These are phyloP conservation scores for Russula griseocarnosa DNA, from an alignment of 768 basidiomycete genomes.

Conservation along the genomic window DNA sequence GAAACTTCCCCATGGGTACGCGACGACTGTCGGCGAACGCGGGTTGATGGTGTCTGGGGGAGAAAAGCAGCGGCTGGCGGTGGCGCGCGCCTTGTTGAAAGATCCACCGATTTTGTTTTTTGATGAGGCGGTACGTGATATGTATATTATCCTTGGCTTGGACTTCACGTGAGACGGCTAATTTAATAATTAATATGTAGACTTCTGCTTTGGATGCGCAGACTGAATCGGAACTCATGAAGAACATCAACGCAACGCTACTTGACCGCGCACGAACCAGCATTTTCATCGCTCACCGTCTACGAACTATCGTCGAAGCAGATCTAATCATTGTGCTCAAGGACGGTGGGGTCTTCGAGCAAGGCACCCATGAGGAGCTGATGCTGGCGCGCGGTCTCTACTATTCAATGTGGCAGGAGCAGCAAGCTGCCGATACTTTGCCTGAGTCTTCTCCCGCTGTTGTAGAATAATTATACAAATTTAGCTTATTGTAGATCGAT, in stretches of 20 bases:
- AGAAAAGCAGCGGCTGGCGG: constrained; percentile 95
- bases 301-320: constrained; percentile 88
- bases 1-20: constrained; percentile 79
- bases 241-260: constrained; percentile 80
- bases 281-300: constrained; percentile 93
- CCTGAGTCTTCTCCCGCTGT: constrained; percentile 17
- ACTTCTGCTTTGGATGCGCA: constrained; percentile 94
- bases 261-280: constrained; percentile 80
- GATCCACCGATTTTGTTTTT: constrained; percentile 96
- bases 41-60: constrained; percentile 98
- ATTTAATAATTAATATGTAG: constrained; percentile 39
- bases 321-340: constrained; percentile 92
- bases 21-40: constrained; percentile 90
- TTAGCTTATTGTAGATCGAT: background rate
- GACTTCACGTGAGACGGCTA: background rate
- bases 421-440: constrained; percentile 48
- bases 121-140: constrained; percentile 81
- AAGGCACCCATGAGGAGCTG: constrained; percentile 89
- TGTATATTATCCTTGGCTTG: constrained; percentile 15
- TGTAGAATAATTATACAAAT: constrained; percentile 20
- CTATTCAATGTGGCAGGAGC: constrained; percentile 77
- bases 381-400: constrained; percentile 69
- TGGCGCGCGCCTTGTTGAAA: constrained; percentile 88
- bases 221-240: constrained; percentile 93
- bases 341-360: constrained; percentile 87